Percentiles rank a stretch among this genome's conserved stretches.
Evolutionary conservation across 495 filamentous ascomycete species (phyloP).

Genomic region (Penicillium macrosclerotiorum): DNA sequence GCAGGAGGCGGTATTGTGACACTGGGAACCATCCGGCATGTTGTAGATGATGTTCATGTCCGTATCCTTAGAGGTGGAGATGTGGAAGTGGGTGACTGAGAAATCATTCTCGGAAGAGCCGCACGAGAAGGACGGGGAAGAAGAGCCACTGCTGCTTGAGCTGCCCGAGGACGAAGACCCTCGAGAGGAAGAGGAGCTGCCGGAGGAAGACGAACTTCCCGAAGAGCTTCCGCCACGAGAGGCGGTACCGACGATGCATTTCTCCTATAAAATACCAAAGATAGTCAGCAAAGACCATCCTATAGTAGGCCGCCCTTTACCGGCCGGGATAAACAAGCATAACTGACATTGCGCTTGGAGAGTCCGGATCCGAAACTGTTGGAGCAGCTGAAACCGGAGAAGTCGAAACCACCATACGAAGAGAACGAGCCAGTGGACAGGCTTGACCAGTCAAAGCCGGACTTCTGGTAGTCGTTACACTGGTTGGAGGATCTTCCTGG

Average conservation of each 20-base stretch:
- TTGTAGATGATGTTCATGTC: slow-evolving; percentile 79
- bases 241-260: slow-evolving; percentile 24
- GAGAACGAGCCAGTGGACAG: slow-evolving; percentile 61
- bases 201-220: slow-evolving; percentile 1
- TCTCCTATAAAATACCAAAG: slow-evolving; percentile 10
- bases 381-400: slow-evolving; percentile 67
- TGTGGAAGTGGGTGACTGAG: slow-evolving; percentile 70
- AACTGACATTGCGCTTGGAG: slow-evolving; percentile 44
- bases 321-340: slow-evolving; percentile 28
- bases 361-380: slow-evolving; percentile 50
- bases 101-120: slow-evolving; percentile 54
- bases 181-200: slow-evolving; percentile 22
- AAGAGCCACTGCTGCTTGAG: slow-evolving; percentile 15
- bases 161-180: neutral
- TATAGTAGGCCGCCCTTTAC: neutral
- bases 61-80: slow-evolving; percentile 69
- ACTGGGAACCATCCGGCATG: slow-evolving; percentile 75
- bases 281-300: neutral
- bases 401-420: slow-evolving; percentile 68
- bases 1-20: slow-evolving; percentile 71
- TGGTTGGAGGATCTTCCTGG: slow-evolving; percentile 75
- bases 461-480: slow-evolving; percentile 63
- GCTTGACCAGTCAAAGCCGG: slow-evolving; percentile 69
- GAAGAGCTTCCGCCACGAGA: slow-evolving; percentile 6
- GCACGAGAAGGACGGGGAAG: slow-evolving; percentile 58